Base-by-base conservation (phyloP, 192 early-diverging fungal genomes). In the Coemansia reversa region DNA sequence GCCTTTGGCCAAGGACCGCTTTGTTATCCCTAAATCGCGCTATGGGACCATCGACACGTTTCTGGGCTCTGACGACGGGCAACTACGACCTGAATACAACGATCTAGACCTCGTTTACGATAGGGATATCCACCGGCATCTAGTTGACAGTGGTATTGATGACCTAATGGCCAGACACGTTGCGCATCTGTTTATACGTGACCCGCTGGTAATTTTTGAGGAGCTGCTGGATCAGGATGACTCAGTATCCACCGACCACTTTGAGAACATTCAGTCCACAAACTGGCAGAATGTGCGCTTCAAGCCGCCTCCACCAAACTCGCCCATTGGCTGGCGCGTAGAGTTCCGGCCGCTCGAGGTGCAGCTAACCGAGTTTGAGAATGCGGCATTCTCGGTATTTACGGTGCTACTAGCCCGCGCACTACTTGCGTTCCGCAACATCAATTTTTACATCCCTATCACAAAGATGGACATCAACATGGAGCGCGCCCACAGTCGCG, bases 251-350 rank as follows among this genome's bases (percentile, higher is more conserved):
- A 89, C 91, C 0, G 97, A 99, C 73, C 97, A 99, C 66, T 99
- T 99, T 86, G 97, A 98, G 79, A 99, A 99, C 76, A 86, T 99
- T 39, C 97, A 99, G 83, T 93, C 91, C n/a, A 99, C 97, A 49
- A 99, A 99, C 79, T 99, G 97, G 97, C 97, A 99, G 82, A 95
- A 94, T 16, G 91, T 97, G 87, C 89, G 97, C 7, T 99, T 99
- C 85, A 99, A 99, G 83, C 94, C 94, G 32, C 97, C 97, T 12
- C 91, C 96, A 30, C 94, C 93, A 12, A 86, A 87, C 57, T 87
- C 90, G 29, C 86, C 87, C 2, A 95, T 99, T 69, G 97, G 97
- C 14, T 99, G 97, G 97, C 86, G 97, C 49, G 94, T 99, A 28
- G 97, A 99, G 79, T 99, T 99, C 83, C 85, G 97, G 32, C 91